Conservation (phyloP, 768 basidiomycete species). For the Lactarius vividus region DNA sequence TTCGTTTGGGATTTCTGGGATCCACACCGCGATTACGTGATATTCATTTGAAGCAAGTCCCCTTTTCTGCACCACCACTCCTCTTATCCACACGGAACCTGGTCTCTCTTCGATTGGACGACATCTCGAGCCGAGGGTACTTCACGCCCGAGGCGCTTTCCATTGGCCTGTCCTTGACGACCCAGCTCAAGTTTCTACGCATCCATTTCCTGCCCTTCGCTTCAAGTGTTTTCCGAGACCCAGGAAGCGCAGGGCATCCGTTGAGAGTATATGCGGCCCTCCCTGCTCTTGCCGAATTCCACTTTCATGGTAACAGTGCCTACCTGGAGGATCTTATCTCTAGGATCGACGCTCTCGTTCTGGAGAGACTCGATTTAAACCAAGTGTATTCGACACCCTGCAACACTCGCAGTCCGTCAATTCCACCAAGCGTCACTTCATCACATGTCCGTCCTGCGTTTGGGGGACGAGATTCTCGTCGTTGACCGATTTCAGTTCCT, state of each 20-base stretch:
- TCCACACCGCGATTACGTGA: slow-evolving; percentile 14
- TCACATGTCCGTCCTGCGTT: neutral
- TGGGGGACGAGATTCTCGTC: neutral
- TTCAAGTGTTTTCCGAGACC: neutral
- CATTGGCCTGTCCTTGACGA: neutral
- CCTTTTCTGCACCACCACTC: slow-evolving; percentile 13
- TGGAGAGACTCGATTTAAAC: neutral
- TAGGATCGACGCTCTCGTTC: slow-evolving; percentile 1
- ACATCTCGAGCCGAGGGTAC: too few species aligned
- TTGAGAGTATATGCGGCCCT: neutral
- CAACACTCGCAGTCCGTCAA: too few species aligned
- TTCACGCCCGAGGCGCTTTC: neutral
- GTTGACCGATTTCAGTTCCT: neutral
- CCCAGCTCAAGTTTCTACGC: neutral
- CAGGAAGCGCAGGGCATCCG: neutral
- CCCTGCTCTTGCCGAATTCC: slow-evolving; percentile 5
- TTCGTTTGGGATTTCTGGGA: slow-evolving; percentile 4
- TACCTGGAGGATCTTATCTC: slow-evolving; percentile 3
- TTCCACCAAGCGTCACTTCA: neutral
- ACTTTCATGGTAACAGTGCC: neutral
- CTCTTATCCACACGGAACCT: slow-evolving; percentile 2
- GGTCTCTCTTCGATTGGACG: slow-evolving; percentile 4
- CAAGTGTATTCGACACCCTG: neutral
- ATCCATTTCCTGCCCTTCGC: neutral
- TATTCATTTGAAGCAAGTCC: slow-evolving; percentile 5